Percentiles rank a stretch among this genome's conserved stretches.
phyloP scores from a whole-genome alignment of 2,329 filamentous ascomycete species.

The Cercospora brassicicola region DNA sequence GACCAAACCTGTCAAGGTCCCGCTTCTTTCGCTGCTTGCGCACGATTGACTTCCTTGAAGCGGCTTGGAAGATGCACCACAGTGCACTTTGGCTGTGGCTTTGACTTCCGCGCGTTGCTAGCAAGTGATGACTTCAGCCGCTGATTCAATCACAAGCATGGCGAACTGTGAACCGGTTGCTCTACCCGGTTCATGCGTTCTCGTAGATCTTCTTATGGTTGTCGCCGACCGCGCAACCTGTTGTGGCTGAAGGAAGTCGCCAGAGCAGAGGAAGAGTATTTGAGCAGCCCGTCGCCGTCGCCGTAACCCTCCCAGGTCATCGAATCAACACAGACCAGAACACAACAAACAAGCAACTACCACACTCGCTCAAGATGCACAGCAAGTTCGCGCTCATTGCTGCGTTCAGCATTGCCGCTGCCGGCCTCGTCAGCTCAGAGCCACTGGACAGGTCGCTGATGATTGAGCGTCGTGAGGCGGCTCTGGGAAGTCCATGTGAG shows the following conservation, averaged over 20 bases:
- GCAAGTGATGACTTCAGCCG: neutral
- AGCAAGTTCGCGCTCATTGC: constrained; percentile 6
- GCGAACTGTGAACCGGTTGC: neutral
- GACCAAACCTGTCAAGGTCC: neutral
- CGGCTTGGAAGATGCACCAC: neutral
- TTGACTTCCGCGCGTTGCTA: constrained; percentile 3
- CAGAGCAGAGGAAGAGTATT: neutral
- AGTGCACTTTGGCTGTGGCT: neutral
- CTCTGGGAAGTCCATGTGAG: neutral
- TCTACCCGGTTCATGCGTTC: neutral
- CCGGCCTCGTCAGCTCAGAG: constrained; percentile 3
- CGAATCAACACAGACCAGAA: neutral
- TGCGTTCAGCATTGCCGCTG: constrained; percentile 8
- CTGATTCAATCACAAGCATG: constrained; percentile 8
- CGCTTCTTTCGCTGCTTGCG: neutral
- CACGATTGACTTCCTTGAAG: neutral
- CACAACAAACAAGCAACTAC: neutral
- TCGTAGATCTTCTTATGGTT: neutral
- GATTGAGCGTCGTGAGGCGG: neutral
- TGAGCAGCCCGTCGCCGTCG: neutral
- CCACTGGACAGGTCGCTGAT: constrained; percentile 4
- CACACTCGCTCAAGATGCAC: constrained; percentile 9
- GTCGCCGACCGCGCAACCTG: neutral
- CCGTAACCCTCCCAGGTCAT: neutral
- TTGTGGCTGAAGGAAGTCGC: neutral